Base-by-base conservation (phyloP, 208 protist species). In the Trypanosoma scelopori region DNA sequence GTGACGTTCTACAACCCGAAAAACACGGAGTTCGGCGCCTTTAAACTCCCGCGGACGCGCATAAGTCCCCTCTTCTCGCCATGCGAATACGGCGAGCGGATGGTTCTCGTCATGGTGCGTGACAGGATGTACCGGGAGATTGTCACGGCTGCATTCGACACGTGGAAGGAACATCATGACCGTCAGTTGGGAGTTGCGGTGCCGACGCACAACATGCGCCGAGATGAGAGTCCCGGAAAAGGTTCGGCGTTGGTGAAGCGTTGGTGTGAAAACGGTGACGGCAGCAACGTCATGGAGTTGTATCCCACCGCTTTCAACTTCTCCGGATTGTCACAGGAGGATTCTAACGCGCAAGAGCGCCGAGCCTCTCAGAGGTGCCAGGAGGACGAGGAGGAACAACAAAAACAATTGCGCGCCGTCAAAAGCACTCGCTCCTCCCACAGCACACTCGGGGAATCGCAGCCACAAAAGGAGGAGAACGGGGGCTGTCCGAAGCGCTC, bases 41-140 rank as follows among this genome's bases (percentile, higher is more conserved):
- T 85, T 65, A 82, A 75, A 55, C 84, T 86, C 43, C 78, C 78
- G 6, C 22, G 23, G 5, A 63, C 61, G 28, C 82, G 72, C 16
- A 50, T 72, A 7, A 85, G 82, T 67, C 75, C 83, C 1, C 73
- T 95, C 22, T 95, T 95, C 56, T 84, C 82, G 1, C 89, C 89
- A 5, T 62, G 76, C 53, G 71, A 82, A 63, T 88, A 86, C 25
- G 76, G 82, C 42, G 89, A 95, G 50, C 63, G 60, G n/a, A 80
- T 82, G 22, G 62, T 94, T 30, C 79, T 95, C 74, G 83, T 95
- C n/a, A 85, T 92, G 48, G 84, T 91, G 67, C 76, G 82, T 7
- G 64, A 80, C 56, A 70, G 52, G 20, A 27, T 20, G 11, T 61
- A 69, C 52, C 15, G 62, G 15, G 56, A 57, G 15, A 39, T 65